Evolutionary conservation across 2,329 filamentous ascomycete genomes (phyloP), one percentile per base, ranked within the genome.

Genomic region (Zalaria sp.): DNA sequence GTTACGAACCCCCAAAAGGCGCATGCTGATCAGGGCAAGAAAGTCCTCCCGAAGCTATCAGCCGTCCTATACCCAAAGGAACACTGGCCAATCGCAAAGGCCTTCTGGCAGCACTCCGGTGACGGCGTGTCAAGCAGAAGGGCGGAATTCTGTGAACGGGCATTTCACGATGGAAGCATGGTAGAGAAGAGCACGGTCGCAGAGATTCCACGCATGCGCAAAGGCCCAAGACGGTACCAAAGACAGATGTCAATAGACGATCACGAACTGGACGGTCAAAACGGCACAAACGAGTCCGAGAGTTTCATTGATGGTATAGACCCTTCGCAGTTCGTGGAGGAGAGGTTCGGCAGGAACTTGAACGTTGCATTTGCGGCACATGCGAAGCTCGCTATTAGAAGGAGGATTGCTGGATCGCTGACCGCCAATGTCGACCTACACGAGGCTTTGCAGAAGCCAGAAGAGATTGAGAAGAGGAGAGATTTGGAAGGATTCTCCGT

Each of bases 71-170:
- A 81, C 51, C 75, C 79, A 0, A 67, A 72, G 37, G 73, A 78
- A 8, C 64, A 77, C 11, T 88, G 81, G 52, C 64, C 75, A 4
- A 61, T 83, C 45, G 84, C 86, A n/a, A 96, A 95, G 60, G 76
- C 87, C 53, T 95, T 93, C 55, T 98, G 91, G 91, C 91, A 96
- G 59, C 91, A 98, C 60, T 83, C 84, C 1, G 91, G 91, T 18
- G 88, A 94, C 47, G 91, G 91, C 10, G 72, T 94, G 9, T 95
- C 88, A 1, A 95, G 88, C 58, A 79, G 91, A 39, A 77, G 87
- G 34, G 88, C 86, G 29, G 89, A 95, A 57, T 95, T 93, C 60
- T 94, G 84, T 56, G 77, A 87, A 46, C 69, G 73, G 35, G 71
- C 89, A 2, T 75, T 93, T 48, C 72, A 73, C 32, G 79, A 89